Base-by-base conservation (phyloP, 2,329 filamentous ascomycete genomes). In the Lithohypha guttulata region DNA sequence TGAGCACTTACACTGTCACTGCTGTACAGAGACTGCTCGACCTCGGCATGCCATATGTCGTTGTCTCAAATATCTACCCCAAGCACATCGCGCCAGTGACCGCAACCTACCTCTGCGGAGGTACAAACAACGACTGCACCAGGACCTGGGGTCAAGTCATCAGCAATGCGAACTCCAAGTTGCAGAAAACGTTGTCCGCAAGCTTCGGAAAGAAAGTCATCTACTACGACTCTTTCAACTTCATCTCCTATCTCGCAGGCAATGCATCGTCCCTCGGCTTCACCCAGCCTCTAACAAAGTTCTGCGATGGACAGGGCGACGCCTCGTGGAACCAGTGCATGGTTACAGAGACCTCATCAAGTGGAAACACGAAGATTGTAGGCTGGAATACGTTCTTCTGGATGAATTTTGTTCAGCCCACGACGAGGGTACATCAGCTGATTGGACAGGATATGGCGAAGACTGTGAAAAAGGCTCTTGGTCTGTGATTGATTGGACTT, bases 31-130 rank as follows among this genome's bases (percentile, higher is more conserved):
- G 13, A 15, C 34, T 38, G 13, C 20, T 38, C 10, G 17, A 3
- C 5, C 21, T 28, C 34, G 34, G 34, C 23, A 28, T 38, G 20
- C 7, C 22, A 19, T 13, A 29, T 17, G 23, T 38, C 23, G 15
- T 38, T 8, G 34, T 38, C 17, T 20, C 34, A 4, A 38, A 38
- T 17, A 30, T 38, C 23, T 38, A 38, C 23, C 34, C 34, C 4
- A 38, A 38, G 23, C 20, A 38, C 26, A 38, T 38, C 17, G 34
- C 34, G 15, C 34, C 34, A n/a, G 34, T 38, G 9, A 38, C 34
- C 8, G 15, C 15, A 9, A 28, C 34, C 13, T 38, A 27, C 21
- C 23, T 38, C 15, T 38, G 34, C 18, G 23, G 15, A 5, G 15
- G 15, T 3, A 15, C 20, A 6, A 15, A 38, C 23, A 28, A 38